Evolutionary conservation across 2,329 filamentous ascomycete species (phyloP).

Genomic region (Hypocreales sp.): DNA sequence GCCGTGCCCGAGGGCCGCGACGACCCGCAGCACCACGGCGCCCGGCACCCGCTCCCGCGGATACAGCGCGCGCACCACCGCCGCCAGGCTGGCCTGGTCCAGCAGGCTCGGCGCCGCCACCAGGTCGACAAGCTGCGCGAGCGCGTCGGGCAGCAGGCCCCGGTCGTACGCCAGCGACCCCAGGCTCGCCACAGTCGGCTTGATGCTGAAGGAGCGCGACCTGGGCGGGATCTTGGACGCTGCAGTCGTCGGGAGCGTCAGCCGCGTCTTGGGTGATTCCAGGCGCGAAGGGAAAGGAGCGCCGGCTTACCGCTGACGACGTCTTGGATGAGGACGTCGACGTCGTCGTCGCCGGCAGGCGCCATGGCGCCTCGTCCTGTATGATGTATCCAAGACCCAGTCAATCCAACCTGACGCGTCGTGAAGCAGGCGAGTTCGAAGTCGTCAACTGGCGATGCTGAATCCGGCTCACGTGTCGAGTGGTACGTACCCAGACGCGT

Average conservation of each 20-base stretch:
- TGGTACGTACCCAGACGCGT: too few species aligned
- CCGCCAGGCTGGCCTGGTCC: conserved; percentile 59
- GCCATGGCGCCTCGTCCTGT: too few species aligned
- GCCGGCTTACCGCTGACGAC: conserved; percentile 16
- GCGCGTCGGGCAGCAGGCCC: conserved; percentile 45
- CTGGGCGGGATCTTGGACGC: conserved; percentile 49
- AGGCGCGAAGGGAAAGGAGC: conserved; percentile 1
- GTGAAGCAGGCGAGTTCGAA: too few species aligned
- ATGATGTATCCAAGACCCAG: too few species aligned
- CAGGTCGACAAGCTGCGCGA: conserved; percentile 50
- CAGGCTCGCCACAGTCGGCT: conserved; percentile 47
- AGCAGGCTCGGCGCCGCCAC: conserved; percentile 51
- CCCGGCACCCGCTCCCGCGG: conserved; percentile 49
- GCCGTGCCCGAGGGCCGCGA: conserved; percentile 64
- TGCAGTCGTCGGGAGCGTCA: conserved; percentile 11
- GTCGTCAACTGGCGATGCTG: too few species aligned
- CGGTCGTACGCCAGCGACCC: conserved; percentile 48
- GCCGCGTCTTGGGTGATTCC: not conserved
- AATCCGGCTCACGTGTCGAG: too few species aligned
- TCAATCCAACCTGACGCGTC: too few species aligned
- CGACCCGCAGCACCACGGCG: conserved; percentile 45
- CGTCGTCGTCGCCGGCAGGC: conserved; percentile 14
- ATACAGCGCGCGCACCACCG: conserved; percentile 60
- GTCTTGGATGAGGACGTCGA: conserved; percentile 19
- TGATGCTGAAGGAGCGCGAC: conserved; percentile 46